Evolutionary conservation across 495 filamentous ascomycete genomes (phyloP).

Genomic region (Chlorociboria aeruginascens): DNA sequence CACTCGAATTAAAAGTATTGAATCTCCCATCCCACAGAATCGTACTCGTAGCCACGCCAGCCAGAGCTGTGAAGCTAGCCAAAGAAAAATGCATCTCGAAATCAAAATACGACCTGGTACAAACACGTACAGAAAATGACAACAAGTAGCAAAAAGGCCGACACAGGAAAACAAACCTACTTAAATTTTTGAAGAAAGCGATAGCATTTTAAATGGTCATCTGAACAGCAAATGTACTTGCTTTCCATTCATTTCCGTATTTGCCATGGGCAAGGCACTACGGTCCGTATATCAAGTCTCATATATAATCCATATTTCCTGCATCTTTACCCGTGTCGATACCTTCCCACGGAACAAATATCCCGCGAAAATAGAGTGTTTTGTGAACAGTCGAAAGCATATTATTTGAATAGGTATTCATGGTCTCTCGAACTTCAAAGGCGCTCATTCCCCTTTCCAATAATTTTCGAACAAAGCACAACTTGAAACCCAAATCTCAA

Average conservation of each 20-base stretch:
- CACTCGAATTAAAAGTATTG: slow-evolving; percentile 38
- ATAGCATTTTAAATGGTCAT: neutral
- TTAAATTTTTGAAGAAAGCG: neutral
- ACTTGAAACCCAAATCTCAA: too few species aligned
- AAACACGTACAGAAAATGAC: slow-evolving; percentile 2
- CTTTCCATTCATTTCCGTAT: neutral
- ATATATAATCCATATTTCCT: neutral
- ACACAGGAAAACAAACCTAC: neutral
- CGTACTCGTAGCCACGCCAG: slow-evolving; percentile 10
- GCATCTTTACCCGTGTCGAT: neutral
- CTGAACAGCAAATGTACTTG: neutral
- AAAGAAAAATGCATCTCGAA: slow-evolving; percentile 10
- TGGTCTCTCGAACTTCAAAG: too few species aligned
- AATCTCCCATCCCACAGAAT: slow-evolving; percentile 52
- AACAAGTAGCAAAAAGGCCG: neutral
- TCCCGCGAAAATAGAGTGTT: too few species aligned
- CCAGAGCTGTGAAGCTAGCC: slow-evolving; percentile 3
- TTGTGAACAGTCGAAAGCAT: too few species aligned
- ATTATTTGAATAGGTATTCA: too few species aligned
- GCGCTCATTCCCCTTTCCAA: too few species aligned
- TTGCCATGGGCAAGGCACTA: neutral
- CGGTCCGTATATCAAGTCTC: neutral
- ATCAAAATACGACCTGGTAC: neutral
- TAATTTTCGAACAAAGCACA: too few species aligned
- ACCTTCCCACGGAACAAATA: too few species aligned